Percentiles rank a stretch among this genome's conserved stretches.
phyloP scores from a whole-genome alignment of 208 protist species.

The Borovskyia barvae region DNA sequence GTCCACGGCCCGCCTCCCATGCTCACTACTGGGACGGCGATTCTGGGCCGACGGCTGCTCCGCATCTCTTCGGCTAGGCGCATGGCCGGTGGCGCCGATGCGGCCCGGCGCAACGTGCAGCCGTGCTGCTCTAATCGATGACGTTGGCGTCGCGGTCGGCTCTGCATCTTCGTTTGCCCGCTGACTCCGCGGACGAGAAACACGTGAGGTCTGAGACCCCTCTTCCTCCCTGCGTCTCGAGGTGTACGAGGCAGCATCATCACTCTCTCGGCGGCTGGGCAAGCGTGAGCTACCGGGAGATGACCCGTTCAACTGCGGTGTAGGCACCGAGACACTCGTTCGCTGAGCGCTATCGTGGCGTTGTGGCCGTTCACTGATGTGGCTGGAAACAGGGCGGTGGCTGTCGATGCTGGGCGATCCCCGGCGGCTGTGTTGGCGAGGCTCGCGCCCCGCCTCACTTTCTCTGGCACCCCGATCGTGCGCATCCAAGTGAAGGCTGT shows the following conservation, averaged over 20 bases:
- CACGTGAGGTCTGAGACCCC: slow-evolving; percentile 26
- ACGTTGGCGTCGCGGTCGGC: slow-evolving; percentile 15
- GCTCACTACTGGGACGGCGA: slow-evolving; percentile 7
- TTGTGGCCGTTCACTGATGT: slow-evolving; percentile 16
- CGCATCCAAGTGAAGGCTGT: slow-evolving; percentile 23
- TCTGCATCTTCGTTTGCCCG: slow-evolving; percentile 26
- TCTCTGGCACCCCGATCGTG: neutral
- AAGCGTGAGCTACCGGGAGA: slow-evolving; percentile 28
- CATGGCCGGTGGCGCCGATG: neutral
- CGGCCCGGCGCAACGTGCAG: slow-evolving; percentile 23
- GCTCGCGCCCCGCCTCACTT: neutral
- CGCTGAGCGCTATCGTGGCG: slow-evolving; percentile 1
- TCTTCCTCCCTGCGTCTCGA: slow-evolving; percentile 20
- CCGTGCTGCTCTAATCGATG: slow-evolving; percentile 34
- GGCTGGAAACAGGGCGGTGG: slow-evolving; percentile 6
- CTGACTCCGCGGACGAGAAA: slow-evolving; percentile 31
- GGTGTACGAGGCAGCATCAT: slow-evolving; percentile 13
- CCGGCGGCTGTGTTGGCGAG: slow-evolving; percentile 8
- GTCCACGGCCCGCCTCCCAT: neutral
- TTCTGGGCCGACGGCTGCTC: slow-evolving; percentile 10
- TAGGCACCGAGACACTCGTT: neutral
- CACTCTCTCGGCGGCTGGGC: slow-evolving; percentile 25
- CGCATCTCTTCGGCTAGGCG: neutral
- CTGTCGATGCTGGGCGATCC: slow-evolving; percentile 2
- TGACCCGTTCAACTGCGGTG: slow-evolving; percentile 15